phyloP scores from a whole-genome alignment of 2,329 filamentous ascomycete genomes.

The Periconia digitata region DNA sequence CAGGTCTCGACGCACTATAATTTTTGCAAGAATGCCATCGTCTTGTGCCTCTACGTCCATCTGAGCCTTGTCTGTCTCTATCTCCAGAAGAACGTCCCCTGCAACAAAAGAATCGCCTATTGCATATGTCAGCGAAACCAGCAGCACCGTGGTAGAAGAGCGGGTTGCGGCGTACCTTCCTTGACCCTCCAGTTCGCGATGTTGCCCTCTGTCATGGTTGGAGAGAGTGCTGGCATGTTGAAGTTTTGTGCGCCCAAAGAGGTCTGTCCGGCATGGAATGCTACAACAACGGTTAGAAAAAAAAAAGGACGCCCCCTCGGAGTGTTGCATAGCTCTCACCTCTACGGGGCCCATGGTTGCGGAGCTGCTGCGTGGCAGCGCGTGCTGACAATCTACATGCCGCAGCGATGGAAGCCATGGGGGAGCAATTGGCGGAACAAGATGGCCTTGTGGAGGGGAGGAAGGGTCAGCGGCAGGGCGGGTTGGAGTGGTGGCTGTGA shows the following conservation, averaged over 20 bases:
- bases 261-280: slow-evolving; percentile 64
- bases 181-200: slow-evolving; percentile 84
- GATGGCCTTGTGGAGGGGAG: too few species aligned
- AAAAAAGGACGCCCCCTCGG: slow-evolving; percentile 21
- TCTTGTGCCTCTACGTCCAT: slow-evolving; percentile 96
- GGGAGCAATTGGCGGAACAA: slow-evolving; percentile 24
- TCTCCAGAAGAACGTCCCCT: slow-evolving; percentile 85
- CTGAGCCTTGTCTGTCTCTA: slow-evolving; percentile 91
- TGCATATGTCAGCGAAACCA: background rate
- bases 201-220: slow-evolving; percentile 92
- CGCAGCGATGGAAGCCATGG: slow-evolving; percentile 68
- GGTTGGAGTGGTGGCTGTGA: too few species aligned
- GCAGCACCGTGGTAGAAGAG: background rate
- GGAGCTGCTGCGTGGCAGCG: slow-evolving; percentile 57
- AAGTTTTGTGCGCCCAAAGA: slow-evolving; percentile 79
- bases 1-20: slow-evolving; percentile 53
- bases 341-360: slow-evolving; percentile 57
- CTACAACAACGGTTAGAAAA: slow-evolving; percentile 46
- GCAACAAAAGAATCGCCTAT: slow-evolving; percentile 72
- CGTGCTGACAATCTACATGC: slow-evolving; percentile 66
- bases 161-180: slow-evolving; percentile 60
- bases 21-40: slow-evolving; percentile 83
- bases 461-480: slow-evolving; percentile 5
- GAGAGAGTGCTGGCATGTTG: slow-evolving; percentile 87
- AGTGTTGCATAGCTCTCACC: slow-evolving; percentile 50